These are phyloP conservation scores for Stachybotrys chartarum DNA, from an alignment of 2,329 filamentous ascomycete genomes.

Conservation along the genomic window DNA sequence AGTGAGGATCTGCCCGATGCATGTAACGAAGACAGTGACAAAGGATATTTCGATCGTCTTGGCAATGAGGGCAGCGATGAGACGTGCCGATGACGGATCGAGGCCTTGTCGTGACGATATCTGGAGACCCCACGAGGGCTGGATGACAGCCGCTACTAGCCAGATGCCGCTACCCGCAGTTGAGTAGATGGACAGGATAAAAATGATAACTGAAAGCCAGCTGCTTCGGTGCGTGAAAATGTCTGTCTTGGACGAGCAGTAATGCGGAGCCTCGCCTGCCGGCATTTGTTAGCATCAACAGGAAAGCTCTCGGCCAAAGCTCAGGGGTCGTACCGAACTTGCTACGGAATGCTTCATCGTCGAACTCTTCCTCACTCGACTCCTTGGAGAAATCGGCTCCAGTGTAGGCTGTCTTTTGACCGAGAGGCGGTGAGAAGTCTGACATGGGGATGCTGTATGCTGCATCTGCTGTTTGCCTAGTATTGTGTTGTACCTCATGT, in stretches of 20 bases:
- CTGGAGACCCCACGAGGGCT: conserved; percentile 52
- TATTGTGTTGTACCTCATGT: background rate
- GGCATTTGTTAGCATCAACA: background rate
- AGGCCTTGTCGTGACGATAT: conserved; percentile 50
- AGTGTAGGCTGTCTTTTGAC: background rate
- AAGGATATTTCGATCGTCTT: conserved; percentile 75
- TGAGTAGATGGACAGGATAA: conserved; percentile 51
- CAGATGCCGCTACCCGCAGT: conserved; percentile 60
- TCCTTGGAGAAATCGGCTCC: background rate
- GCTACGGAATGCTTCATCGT: background rate
- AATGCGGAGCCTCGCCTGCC: conserved; percentile 18
- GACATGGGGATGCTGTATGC: background rate
- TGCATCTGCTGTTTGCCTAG: background rate
- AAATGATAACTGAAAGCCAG: conserved; percentile 43
- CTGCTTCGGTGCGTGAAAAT: conserved; percentile 22
- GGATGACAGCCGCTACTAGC: conserved; percentile 52
- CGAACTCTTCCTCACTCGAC: background rate
- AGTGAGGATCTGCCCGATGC: conserved; percentile 69
- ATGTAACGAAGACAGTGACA: conserved; percentile 68
- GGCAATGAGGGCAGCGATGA: conserved; percentile 62
- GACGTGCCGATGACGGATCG: conserved; percentile 55
- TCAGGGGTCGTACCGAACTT: background rate
- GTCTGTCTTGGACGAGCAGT: conserved; percentile 23
- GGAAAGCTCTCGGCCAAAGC: too few relatives aligned
- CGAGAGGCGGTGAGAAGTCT: background rate